Evolutionary conservation across 228 moss, liverwort and hornwort genomes (phyloP), one percentile per base, ranked within the genome.

Genomic region (Sphagnum magellanicum): DNA sequence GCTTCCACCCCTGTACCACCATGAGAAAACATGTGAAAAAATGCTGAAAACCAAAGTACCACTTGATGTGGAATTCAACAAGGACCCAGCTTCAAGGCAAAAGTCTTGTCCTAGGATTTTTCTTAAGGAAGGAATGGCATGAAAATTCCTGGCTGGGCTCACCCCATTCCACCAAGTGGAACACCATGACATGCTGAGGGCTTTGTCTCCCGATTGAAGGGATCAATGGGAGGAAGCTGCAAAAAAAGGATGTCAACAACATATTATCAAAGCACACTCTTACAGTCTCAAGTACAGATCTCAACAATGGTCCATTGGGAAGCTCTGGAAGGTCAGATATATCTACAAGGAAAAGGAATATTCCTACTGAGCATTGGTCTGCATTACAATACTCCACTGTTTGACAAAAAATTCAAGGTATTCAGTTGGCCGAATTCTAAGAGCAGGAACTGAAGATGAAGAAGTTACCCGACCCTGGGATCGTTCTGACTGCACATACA

Each of bases 1-100:
- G 79, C 97, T 93, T 70, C 97, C 97, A 60, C 97, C 91, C 65
- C 97, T 98, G 91, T 81, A 87, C 16, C 55, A 55, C 32, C 32
- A 32, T 32, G 32, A 32, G 3, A 32, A 32, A 32, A 32, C 32
- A 32, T 3, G 32, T 32, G 32, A 32, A 32, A 32, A 32, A 32
- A 32, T 32, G 1, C 32, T 2, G 32, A 32, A 32, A 32, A 2
- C 32, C 32, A 32, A 32, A 32, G 32, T 32, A 32, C 32, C 32
- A 32, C 32, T 32, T 32, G 32, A 32, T 32, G 32, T 32, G 32
- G 32, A 32, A 32, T 32, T 32, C 32, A 32, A 8, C 46, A 7
- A 46, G 61, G 61, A 62, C 61, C 16, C 15, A 62, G 4, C 15
- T 62, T 62, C 47, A 32, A 32, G 32, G 32, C 32, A 32, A 32